Base-by-base conservation (phyloP, 495 filamentous ascomycete species). In the Penicillium parvum region DNA sequence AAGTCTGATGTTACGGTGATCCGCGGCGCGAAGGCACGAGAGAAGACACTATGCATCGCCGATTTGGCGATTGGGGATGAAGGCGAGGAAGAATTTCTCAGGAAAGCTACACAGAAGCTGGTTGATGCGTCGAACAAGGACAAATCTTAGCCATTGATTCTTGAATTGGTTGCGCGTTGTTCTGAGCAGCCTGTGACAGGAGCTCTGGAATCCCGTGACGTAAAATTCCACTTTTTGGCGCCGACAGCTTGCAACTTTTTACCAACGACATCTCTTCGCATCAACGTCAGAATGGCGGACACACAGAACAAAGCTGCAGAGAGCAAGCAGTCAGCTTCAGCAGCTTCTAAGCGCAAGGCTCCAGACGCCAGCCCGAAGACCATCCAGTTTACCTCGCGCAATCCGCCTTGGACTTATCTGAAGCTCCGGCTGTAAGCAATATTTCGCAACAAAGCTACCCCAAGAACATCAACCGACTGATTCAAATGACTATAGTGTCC, bases 1-100 rank as follows among this genome's bases (percentile, higher is more conserved):
- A 86, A 83, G 50, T 83, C 81, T 16, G 72, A 75, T 36, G 61
- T 88, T 9, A 70, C 74, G 25, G 76, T 88, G 23, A 75, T 74
- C 27, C 80, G 79, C 14, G 84, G 84, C 3, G 57, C 70, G 38
- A 85, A 82, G 51, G 78, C 74, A 12, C 58, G 76, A 12, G 76
- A 77, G 34, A 86, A 88, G 63, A 83, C 74, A 1, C 49, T 83
- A 12, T 56, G 60, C 41, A 46, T 78, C 21, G 15, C 40, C 29
- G 58, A 55, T 26, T 15, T 70, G 28, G 37, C 52, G 5, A 59
- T 66, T 30, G 56, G 46, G 16, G 20, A 45, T 3, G 55, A 57
- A 7, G 42, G 40, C 23, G 58, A 70, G 26, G 58, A 65, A 17
- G 37, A 27, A 10, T 60, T 61, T 20, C 37, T 68, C n/a, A 49